phyloP scores from a whole-genome alignment of 345 rosid species.

The Eucalyptus curtisii region DNA sequence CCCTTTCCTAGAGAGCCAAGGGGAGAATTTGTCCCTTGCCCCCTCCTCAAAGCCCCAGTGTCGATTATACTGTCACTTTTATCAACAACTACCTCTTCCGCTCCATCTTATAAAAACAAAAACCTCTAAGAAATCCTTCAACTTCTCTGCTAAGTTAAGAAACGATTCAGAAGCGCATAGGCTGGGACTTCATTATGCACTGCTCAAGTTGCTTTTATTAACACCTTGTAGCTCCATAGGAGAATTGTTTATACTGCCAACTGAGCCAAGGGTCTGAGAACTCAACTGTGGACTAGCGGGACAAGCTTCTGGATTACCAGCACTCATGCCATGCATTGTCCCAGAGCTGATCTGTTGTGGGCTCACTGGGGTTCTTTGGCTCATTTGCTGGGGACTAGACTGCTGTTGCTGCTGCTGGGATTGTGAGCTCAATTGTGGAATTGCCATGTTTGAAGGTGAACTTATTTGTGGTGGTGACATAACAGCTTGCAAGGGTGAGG shows the following conservation, averaged over 20 bases:
- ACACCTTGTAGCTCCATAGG: constrained; percentile 91
- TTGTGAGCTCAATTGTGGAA: constrained; percentile 47
- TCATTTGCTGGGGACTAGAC: constrained; percentile 79
- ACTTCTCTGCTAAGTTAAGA: not conserved
- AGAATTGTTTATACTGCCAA: constrained; percentile 81
- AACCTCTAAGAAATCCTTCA: not conserved
- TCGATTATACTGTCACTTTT: not conserved
- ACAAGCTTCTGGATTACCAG: constrained; percentile 68
- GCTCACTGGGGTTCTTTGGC: constrained; percentile 81
- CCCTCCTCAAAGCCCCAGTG: not conserved
- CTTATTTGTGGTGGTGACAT: constrained; percentile 70
- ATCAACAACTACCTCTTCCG: not conserved
- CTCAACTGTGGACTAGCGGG: constrained; percentile 97
- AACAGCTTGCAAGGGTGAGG: constrained; percentile 65
- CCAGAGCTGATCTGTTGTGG: constrained; percentile 77
- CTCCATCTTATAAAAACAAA: not conserved
- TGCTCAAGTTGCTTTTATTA: constrained; percentile 64
- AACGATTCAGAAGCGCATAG: not conserved
- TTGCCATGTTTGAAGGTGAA: constrained; percentile 64
- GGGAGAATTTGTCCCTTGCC: not conserved
- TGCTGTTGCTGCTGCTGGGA: constrained; percentile 33
- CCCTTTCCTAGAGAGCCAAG: not conserved
- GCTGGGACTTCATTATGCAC: not conserved
- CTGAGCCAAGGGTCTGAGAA: constrained; percentile 87
- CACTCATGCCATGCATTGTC: constrained; percentile 59